These are phyloP conservation scores for Aspergillus sp. DNA, from an alignment of 2,329 filamentous ascomycete genomes.

Conservation along the genomic window DNA sequence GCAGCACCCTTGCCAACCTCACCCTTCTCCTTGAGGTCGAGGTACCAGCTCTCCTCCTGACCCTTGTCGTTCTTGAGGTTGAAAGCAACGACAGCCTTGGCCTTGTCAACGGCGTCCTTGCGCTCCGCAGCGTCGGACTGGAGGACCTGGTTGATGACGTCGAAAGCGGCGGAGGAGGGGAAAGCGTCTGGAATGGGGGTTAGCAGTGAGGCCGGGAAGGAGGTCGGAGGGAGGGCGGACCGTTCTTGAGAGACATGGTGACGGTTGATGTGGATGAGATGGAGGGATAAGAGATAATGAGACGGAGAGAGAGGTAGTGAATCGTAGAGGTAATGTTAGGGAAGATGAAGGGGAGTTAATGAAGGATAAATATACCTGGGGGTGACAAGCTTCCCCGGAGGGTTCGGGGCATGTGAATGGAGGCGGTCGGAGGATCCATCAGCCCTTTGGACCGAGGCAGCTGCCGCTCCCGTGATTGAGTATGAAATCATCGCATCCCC, in stretches of 20 bases:
- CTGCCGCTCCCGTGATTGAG: background rate
- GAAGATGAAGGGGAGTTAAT: conserved; percentile 4
- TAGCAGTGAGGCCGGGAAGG: conserved; percentile 1
- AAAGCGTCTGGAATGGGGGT: conserved; percentile 64
- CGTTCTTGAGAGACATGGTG: conserved; percentile 72
- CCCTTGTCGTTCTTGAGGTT: conserved; percentile 83
- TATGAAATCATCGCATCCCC: no score
- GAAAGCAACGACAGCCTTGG: conserved; percentile 84
- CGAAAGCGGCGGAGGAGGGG: conserved; percentile 88
- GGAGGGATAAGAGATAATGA: background rate
- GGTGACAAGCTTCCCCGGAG: conserved; percentile 24
- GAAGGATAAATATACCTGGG: conserved; percentile 7
- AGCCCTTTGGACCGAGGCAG: background rate
- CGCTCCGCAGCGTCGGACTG: conserved; percentile 67
- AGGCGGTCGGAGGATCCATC: conserved; percentile 10
- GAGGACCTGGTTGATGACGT: conserved; percentile 76
- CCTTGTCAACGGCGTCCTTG: conserved; percentile 87
- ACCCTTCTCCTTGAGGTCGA: conserved; percentile 91
- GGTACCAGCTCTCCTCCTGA: conserved; percentile 83
- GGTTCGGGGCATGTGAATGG: conserved; percentile 21
- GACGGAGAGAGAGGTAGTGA: background rate
- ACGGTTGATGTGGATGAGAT: conserved; percentile 2
- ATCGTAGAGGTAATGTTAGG: background rate
- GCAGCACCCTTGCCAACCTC: conserved; percentile 73
- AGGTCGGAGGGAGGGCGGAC: conserved; percentile 45